phyloP scores from a whole-genome alignment of 2,329 filamentous ascomycete species.

The Penicillium griseofulvum region DNA sequence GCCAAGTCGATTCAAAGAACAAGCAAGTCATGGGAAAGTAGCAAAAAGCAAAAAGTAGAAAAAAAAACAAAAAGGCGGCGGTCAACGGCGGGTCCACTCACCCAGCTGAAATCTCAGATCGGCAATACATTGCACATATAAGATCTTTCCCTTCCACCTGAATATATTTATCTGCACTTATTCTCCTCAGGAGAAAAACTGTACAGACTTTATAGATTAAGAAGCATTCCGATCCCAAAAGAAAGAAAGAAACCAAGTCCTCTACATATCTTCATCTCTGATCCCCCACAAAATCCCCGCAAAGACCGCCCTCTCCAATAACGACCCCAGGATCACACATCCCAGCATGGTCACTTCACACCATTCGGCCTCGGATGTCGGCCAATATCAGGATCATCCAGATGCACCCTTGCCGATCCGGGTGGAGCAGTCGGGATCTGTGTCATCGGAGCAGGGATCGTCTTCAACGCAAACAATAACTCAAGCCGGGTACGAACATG shows the following conservation, averaged over 20 bases:
- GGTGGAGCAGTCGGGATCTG: not conserved
- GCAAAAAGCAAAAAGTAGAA: not conserved
- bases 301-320: not conserved
- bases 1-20: not conserved
- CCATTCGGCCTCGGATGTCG: not conserved
- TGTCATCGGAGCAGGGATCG: not conserved
- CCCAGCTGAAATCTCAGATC: slow-evolving; percentile 2
- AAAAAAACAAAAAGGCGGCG: not conserved
- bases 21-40: not conserved
- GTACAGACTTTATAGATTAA: not conserved
- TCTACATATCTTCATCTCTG: not conserved
- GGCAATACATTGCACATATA: not conserved
- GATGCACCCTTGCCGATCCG: slow-evolving; percentile 18
- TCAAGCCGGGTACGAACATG: not conserved
- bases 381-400: slow-evolving; percentile 13
- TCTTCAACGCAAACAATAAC: not conserved
- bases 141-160: not conserved
- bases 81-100: not conserved
- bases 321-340: not conserved
- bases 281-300: slow-evolving; percentile 8
- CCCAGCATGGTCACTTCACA: not conserved
- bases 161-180: not conserved
- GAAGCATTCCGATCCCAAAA: not conserved
- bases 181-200: not conserved
- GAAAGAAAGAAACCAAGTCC: not conserved